phyloP scores from a whole-genome alignment of 345 rosid genomes.

The Capsella bursapastoris region DNA sequence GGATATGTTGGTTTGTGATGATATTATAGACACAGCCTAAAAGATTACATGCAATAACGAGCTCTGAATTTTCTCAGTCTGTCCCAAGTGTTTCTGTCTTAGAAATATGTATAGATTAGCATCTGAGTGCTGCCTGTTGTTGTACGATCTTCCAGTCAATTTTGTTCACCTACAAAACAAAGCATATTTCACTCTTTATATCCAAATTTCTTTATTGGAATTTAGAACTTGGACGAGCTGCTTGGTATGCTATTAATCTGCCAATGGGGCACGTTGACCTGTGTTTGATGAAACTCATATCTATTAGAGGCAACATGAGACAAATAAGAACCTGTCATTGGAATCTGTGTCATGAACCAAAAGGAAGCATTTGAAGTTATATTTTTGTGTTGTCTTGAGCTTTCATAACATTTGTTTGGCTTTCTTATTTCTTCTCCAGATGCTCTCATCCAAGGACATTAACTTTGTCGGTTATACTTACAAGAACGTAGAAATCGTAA shows the following conservation, averaged over 20 bases:
- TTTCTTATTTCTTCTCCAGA: constrained; percentile 55
- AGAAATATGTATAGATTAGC: background rate
- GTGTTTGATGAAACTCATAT: background rate
- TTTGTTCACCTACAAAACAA: background rate
- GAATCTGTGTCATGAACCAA: constrained; percentile 18
- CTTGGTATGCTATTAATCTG: background rate
- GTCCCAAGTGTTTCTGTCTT: background rate
- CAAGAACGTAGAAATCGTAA: constrained; percentile 93
- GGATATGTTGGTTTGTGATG: background rate
- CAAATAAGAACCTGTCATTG: background rate
- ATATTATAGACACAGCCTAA: background rate
- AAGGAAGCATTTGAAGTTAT: constrained; percentile 4
- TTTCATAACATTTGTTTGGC: constrained; percentile 1
- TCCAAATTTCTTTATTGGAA: background rate
- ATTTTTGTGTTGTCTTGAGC: background rate
- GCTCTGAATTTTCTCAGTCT: background rate
- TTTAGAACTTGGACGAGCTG: background rate
- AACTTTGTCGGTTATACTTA: constrained; percentile 98
- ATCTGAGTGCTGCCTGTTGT: too few species aligned
- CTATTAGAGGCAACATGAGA: background rate
- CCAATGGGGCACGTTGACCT: background rate
- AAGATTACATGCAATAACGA: background rate
- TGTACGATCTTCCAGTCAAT: too few species aligned
- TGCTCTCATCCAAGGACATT: constrained; percentile 94
- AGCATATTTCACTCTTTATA: background rate